A percentile compares a stretch with the other conserved stretches of the same genome.
These are phyloP conservation scores for Endogone sp. DNA, from an alignment of 192 early-diverging fungal species.

Conservation along the genomic window DNA sequence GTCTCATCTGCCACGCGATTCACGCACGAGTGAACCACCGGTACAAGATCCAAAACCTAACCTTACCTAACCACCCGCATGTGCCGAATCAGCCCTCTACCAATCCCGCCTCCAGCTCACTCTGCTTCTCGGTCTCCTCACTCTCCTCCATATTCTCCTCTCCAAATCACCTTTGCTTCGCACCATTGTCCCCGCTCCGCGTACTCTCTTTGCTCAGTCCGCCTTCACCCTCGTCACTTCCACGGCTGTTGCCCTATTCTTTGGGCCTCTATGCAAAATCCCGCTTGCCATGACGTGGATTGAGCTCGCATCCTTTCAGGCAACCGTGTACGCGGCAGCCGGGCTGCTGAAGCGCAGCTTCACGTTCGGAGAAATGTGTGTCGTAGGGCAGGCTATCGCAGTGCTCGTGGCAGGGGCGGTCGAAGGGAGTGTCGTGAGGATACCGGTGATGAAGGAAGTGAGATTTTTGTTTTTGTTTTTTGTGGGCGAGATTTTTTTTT, in stretches of 20 bases:
- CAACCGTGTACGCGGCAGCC: slow-evolving; percentile 25
- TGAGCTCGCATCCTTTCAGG: slow-evolving; percentile 23
- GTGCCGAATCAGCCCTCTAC: slow-evolving; percentile 20
- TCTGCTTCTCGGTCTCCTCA: slow-evolving; percentile 10
- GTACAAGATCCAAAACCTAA: no score
- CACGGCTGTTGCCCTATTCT: background rate
- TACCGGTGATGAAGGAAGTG: slow-evolving; percentile 10
- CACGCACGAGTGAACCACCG: no score
- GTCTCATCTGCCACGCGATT: no score
- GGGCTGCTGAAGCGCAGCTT: slow-evolving; percentile 48
- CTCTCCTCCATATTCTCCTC: slow-evolving; percentile 22
- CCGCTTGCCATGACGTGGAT: slow-evolving; percentile 10
- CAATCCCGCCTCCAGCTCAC: background rate
- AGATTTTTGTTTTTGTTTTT: background rate
- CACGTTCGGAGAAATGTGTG: slow-evolving; percentile 63
- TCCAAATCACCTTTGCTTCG: slow-evolving; percentile 4
- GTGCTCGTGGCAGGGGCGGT: slow-evolving; percentile 45
- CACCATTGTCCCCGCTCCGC: slow-evolving; percentile 8
- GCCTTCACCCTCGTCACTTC: background rate
- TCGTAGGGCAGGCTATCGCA: slow-evolving; percentile 54
- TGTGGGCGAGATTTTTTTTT: background rate
- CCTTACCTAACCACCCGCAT: slow-evolving; percentile 17
- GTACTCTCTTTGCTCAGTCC: slow-evolving; percentile 9
- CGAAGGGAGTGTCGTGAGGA: slow-evolving; percentile 32
- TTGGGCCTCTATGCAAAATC: background rate